Percentiles rank a stretch among this genome's conserved stretches.
Evolutionary conservation across 2,329 filamentous ascomycete species (phyloP).

Genomic region (Bipolaris sorokiniana): DNA sequence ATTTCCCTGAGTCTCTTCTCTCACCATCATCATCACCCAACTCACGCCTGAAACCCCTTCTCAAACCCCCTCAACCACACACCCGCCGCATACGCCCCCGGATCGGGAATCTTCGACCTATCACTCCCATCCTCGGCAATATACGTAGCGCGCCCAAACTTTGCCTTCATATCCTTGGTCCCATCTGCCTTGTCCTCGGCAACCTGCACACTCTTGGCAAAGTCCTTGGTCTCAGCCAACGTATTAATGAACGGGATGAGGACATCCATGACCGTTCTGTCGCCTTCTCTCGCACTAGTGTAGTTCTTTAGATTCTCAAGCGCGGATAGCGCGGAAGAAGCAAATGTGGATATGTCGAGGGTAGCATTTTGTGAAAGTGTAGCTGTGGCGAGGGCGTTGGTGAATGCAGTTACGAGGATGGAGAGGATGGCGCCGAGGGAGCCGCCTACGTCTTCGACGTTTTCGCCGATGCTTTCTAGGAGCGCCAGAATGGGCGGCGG

Average conservation of each 20-base stretch:
- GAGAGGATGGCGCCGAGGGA: slow-evolving; percentile 76
- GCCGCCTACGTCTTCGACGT: slow-evolving; percentile 74
- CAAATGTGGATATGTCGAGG: slow-evolving; percentile 46
- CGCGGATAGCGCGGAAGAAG: slow-evolving; percentile 52
- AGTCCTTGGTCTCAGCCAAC: slow-evolving; percentile 67
- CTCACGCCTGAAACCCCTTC: slow-evolving; percentile 24
- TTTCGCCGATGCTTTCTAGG: slow-evolving; percentile 63
- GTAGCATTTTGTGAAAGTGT: slow-evolving; percentile 36
- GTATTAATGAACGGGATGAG: slow-evolving; percentile 83
- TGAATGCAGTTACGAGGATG: slow-evolving; percentile 86
- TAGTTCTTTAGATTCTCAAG: slow-evolving; percentile 64
- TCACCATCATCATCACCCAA: background rate
- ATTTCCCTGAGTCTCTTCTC: background rate
- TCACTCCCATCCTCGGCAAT: slow-evolving; percentile 70
- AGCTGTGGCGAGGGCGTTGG: slow-evolving; percentile 47
- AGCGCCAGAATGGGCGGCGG: slow-evolving; percentile 59
- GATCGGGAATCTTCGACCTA: slow-evolving; percentile 63
- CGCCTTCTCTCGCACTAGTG: slow-evolving; percentile 84
- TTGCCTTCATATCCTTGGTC: slow-evolving; percentile 90
- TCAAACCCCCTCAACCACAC: slow-evolving; percentile 75
- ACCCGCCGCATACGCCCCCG: slow-evolving; percentile 76
- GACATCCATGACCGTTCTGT: slow-evolving; percentile 89
- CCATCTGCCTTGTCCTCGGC: slow-evolving; percentile 76
- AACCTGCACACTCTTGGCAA: slow-evolving; percentile 74
- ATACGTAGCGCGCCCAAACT: slow-evolving; percentile 81